Conservation (phyloP, 345 rosid genomes). For the Lagerstroemia speciosa region DNA sequence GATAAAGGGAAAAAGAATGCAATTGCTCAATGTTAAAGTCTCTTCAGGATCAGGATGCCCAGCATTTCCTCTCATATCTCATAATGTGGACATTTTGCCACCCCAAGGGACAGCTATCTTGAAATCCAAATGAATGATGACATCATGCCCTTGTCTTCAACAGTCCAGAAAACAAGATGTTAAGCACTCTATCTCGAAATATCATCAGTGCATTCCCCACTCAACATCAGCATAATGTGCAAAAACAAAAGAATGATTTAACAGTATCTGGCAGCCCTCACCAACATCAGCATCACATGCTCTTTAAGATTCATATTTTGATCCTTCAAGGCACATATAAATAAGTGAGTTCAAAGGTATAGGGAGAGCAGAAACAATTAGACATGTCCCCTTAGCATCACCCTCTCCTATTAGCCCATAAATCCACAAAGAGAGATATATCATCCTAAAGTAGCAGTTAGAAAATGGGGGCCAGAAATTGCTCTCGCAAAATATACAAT, state of each 20-base stretch:
- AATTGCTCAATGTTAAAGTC: background rate
- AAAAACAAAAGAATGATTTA: background rate
- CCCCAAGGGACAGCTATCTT: background rate
- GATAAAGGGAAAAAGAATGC: background rate
- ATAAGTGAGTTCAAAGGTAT: background rate
- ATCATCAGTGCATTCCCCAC: background rate
- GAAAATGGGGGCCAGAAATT: background rate
- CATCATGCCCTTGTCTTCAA: background rate
- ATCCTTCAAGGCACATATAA: background rate
- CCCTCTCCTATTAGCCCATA: background rate
- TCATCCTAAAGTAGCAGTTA: background rate
- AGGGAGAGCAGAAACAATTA: background rate
- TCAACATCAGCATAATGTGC: background rate
- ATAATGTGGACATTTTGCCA: background rate
- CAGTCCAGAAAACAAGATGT: background rate
- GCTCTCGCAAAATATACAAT: slow-evolving; percentile 9
- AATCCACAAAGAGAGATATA: background rate
- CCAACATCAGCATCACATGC: background rate
- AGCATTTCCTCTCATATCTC: background rate
- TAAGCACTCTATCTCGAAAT: background rate
- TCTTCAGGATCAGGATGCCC: background rate
- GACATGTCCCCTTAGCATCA: background rate
- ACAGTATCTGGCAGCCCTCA: background rate
- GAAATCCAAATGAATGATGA: background rate
- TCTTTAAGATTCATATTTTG: background rate